A percentile compares a stretch with the other conserved stretches of the same genome.
These are phyloP conservation scores for Zygosaccharomyces sapae DNA, from an alignment of 1,139 yeast genomes.

Conservation along the genomic window DNA sequence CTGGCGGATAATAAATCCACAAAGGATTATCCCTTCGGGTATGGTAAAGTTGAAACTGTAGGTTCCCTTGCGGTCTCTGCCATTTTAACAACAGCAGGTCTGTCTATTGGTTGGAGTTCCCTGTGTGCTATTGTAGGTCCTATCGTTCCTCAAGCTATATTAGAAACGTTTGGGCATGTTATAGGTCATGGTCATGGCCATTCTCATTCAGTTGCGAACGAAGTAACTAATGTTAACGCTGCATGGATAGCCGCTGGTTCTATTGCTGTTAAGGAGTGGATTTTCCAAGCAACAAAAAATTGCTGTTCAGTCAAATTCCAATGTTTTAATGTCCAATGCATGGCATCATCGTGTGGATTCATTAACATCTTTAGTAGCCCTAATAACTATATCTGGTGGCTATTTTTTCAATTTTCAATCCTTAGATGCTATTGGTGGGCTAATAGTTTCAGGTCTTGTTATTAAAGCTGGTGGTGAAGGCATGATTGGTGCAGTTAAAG, in stretches of 20 bases:
- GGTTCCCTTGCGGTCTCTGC: slow-evolving; percentile 88
- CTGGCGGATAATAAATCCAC: slow-evolving; percentile 67
- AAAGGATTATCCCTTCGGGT: slow-evolving; percentile 72
- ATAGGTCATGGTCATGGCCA: slow-evolving; percentile 39
- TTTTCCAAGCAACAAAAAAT: slow-evolving; percentile 79
- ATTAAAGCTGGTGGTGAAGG: slow-evolving; percentile 82
- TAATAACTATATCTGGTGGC: slow-evolving; percentile 82
- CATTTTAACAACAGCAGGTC: slow-evolving; percentile 78
- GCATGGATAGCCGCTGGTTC: slow-evolving; percentile 95
- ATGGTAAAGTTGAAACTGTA: slow-evolving; percentile 86
- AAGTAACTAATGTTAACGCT: slow-evolving; percentile 74
- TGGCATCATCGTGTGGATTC: slow-evolving; percentile 98
- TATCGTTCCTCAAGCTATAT: slow-evolving; percentile 52
- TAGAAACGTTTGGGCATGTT: slow-evolving; percentile 41
- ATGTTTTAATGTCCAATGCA: slow-evolving; percentile 91
- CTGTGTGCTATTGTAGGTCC: slow-evolving; percentile 66
- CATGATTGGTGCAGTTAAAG: slow-evolving; percentile 62
- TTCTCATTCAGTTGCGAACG: slow-evolving; percentile 41
- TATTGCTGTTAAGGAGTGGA: slow-evolving; percentile 78
- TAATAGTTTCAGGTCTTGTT: slow-evolving; percentile 74
- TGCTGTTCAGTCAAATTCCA: slow-evolving; percentile 73
- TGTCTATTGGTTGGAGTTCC: slow-evolving; percentile 88
- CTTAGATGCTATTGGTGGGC: slow-evolving; percentile 89
- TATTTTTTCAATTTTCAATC: slow-evolving; percentile 71
- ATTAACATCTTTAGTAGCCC: slow-evolving; percentile 84